These are phyloP conservation scores for Hanseniaspora sp. DNA, from an alignment of 1,139 yeast species.

Conservation along the genomic window DNA sequence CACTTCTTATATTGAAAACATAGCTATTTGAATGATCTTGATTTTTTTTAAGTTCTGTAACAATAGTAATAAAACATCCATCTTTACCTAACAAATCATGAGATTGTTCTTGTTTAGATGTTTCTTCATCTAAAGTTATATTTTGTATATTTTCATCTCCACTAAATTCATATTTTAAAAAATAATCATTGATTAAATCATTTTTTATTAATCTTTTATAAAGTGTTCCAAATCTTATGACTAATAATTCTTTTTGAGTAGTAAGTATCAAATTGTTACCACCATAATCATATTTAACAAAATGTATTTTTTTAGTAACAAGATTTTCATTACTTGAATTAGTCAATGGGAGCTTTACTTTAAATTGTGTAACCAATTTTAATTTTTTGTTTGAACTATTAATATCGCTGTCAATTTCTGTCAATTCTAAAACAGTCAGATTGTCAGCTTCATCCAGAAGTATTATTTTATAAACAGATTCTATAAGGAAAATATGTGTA, in stretches of 20 bases:
- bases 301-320: slow-evolving; percentile 19
- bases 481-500: neutral
- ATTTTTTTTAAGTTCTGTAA: slow-evolving; percentile 22
- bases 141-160: slow-evolving; percentile 37
- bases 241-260: slow-evolving; percentile 20
- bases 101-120: slow-evolving; percentile 21
- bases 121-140: slow-evolving; percentile 28
- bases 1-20: slow-evolving; percentile 35
- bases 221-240: slow-evolving; percentile 25
- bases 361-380: slow-evolving; percentile 12
- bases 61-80: slow-evolving; percentile 41
- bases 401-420: neutral
- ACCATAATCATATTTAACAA: slow-evolving; percentile 44
- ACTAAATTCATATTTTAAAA: slow-evolving; percentile 24
- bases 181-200: slow-evolving; percentile 16
- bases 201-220: slow-evolving; percentile 24
- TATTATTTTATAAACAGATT: slow-evolving; percentile 6
- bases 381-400: neutral
- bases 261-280: slow-evolving; percentile 32
- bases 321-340: neutral
- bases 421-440: slow-evolving; percentile 1
- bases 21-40: slow-evolving; percentile 30
- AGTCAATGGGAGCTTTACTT: slow-evolving; percentile 20
- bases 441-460: slow-evolving; percentile 14
- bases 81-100: slow-evolving; percentile 43